phyloP scores from a whole-genome alignment of 31 red algal genomes.

The Porphyra umbilicalis region DNA sequence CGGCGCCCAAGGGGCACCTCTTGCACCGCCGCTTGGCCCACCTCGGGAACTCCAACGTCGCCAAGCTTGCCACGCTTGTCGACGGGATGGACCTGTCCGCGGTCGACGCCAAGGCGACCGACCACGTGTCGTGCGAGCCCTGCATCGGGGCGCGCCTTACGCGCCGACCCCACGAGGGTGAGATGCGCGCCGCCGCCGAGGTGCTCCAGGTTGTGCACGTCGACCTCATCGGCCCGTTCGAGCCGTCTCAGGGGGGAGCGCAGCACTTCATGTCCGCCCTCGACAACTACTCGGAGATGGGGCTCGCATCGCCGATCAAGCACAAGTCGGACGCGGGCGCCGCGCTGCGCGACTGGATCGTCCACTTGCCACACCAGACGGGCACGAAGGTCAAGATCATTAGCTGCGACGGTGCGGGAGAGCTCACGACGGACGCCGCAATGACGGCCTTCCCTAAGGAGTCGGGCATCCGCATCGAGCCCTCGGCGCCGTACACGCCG shows the following conservation, averaged over 20 bases:
- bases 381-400: neutral
- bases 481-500: constrained; percentile 18
- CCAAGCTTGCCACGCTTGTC: neutral
- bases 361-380: neutral
- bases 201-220: neutral
- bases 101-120: too few relatives aligned
- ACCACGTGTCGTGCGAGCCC: neutral
- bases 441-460: constrained; percentile 16
- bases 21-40: neutral
- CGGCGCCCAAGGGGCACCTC: neutral
- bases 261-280: neutral
- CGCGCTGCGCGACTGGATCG: neutral
- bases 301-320: neutral
- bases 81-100: too few relatives aligned
- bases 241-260: neutral
- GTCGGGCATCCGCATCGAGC: constrained; percentile 14
- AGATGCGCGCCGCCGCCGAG: too few relatives aligned
- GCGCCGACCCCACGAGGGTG: too few relatives aligned
- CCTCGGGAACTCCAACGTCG: too few relatives aligned
- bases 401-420: neutral
- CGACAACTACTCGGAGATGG: neutral
- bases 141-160: neutral
- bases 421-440: neutral
- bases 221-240: neutral
- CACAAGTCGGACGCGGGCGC: neutral